phyloP scores from a whole-genome alignment of 371 early-diverging fungal genomes.

The Mortierella sp. region DNA sequence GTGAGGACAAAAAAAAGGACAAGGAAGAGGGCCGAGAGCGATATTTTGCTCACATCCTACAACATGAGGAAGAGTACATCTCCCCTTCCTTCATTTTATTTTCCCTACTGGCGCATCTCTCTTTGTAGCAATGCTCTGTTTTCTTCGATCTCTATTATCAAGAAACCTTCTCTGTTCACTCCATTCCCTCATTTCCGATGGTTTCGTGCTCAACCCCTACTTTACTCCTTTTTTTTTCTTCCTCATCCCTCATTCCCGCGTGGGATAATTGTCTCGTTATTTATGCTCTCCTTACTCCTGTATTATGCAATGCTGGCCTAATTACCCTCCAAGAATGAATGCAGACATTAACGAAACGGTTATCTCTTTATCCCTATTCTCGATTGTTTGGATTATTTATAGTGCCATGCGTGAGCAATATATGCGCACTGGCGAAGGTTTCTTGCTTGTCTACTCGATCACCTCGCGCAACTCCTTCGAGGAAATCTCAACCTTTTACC shows the following conservation, averaged over 20 bases:
- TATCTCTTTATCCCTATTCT: not conserved
- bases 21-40: constrained; percentile 8
- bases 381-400: constrained; percentile 62
- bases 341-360: not conserved
- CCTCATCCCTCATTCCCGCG: not conserved
- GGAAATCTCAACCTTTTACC: constrained; percentile 82
- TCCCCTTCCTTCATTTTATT: not conserved
- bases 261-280: not conserved
- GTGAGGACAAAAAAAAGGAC: not conserved
- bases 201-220: constrained; percentile 80
- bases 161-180: not conserved
- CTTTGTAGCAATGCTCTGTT: not conserved
- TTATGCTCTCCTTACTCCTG: not conserved
- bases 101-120: not conserved
- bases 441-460: constrained; percentile 85
- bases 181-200: constrained; percentile 61
- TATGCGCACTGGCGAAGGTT: constrained; percentile 89
- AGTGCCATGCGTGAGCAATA: constrained; percentile 59
- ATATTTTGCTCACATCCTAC: not conserved
- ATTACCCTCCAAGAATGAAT: not conserved
- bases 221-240: not conserved
- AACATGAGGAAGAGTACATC: not conserved
- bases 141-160: constrained; percentile 1
- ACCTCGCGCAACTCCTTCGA: constrained; percentile 83
- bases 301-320: not conserved